Evolutionary conservation across 768 basidiomycete species (phyloP).

Genomic region (Lanmaoa pseudosensibilis): DNA sequence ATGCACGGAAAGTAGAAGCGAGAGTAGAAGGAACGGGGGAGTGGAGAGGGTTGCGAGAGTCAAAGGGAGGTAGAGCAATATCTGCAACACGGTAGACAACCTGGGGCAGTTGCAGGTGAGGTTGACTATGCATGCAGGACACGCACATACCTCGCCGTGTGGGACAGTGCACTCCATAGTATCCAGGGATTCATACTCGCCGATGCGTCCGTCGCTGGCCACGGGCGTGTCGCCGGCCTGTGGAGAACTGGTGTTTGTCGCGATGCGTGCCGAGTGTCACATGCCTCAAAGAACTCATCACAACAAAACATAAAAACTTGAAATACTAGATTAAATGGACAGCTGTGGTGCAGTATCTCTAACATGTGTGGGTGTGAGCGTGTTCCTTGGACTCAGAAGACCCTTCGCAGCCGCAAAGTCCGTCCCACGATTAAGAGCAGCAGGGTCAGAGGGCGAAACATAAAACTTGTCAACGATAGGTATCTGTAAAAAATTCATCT

Average conservation of each 20-base stretch:
- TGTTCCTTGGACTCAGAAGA: slow-evolving; percentile 62
- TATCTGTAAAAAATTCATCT: slow-evolving; percentile 92
- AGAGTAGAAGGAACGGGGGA: slow-evolving; percentile 77
- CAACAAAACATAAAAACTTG: slow-evolving; percentile 1
- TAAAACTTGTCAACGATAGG: slow-evolving; percentile 94
- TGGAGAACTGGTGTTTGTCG: neutral
- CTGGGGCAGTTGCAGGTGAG: slow-evolving; percentile 37
- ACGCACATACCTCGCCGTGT: slow-evolving; percentile 54
- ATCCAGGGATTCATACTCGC: slow-evolving; percentile 54
- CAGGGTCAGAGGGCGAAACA: slow-evolving; percentile 83
- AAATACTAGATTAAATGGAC: slow-evolving; percentile 17
- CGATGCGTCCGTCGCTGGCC: neutral
- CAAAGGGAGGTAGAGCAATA: slow-evolving; percentile 79
- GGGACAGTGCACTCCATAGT: slow-evolving; percentile 63
- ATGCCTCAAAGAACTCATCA: neutral
- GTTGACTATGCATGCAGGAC: neutral
- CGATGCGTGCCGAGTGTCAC: slow-evolving; percentile 7
- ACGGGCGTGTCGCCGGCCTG: neutral
- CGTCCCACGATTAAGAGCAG: slow-evolving; percentile 61
- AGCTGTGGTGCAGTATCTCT: slow-evolving; percentile 24
- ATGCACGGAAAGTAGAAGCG: slow-evolving; percentile 72
- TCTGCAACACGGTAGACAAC: slow-evolving; percentile 75
- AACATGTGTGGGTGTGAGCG: slow-evolving; percentile 19
- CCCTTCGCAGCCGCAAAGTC: slow-evolving; percentile 90
- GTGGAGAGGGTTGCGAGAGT: slow-evolving; percentile 82